Evolutionary conservation across 305 asterid genomes (phyloP), one percentile per base, ranked within the genome.

Genomic region (Fraxinus velutina): DNA sequence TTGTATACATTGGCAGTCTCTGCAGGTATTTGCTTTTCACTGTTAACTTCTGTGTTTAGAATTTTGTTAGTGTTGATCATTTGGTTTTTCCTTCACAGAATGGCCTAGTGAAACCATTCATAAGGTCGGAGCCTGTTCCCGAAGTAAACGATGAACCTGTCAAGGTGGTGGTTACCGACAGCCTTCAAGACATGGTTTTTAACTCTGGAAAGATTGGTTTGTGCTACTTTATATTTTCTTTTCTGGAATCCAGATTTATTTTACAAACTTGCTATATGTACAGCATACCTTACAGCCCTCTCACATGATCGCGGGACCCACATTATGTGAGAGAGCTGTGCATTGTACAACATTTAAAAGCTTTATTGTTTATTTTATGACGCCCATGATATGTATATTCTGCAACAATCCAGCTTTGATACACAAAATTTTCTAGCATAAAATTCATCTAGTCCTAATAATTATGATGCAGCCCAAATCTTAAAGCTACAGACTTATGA

Each of bases 171-270:
- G 97, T 93, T 68, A 88, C 89, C 21, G 86, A 90, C 86, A 92
- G 86, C 83, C 81, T 93, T 42, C 86, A 86, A 24, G 94, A 92
- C 42, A 10, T 86, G 30, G 92, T 91, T 71, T 86, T 88, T 90
- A 91, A 86, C 84, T 92, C 97, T 3, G 94, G 90, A 15, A 92
- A 91, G 87, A 91, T 90, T 84, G 92, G 94, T 92, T 7, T 22
- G 93, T 86, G 22, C 5, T 30, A 77, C 34, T 22, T 24, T 10
- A 8, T 15, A 64, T 22, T 19, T 22, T 62, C 30, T 44, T 44
- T 10, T 44, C n/a, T 44, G 57, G 17, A 13, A 55, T 55, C 27
- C 2, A 4, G 10, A 5, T 55, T 1, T 55, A 17, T 55, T 55
- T 52, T 55, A 0, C 0, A 27, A 27, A 27, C 30, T 27, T 27